Conservation (phyloP, 2,329 filamentous ascomycete species). For the Albifimbria verrucaria region DNA sequence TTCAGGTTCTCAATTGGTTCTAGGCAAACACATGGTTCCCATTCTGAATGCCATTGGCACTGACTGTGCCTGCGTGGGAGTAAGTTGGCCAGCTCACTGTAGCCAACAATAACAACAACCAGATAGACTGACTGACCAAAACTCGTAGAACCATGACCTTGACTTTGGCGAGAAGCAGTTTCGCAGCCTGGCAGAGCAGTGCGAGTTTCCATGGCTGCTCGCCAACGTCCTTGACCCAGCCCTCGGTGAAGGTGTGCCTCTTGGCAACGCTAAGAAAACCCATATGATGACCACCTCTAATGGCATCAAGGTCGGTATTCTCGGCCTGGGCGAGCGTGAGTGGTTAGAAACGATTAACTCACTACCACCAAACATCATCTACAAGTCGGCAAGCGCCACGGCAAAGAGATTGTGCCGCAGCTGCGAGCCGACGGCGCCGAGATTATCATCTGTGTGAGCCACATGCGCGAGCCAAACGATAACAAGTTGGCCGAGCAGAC, state of each 20-base stretch:
- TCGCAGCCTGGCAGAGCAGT: slow-evolving; percentile 66
- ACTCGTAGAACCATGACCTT: slow-evolving; percentile 75
- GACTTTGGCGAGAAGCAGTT: slow-evolving; percentile 88
- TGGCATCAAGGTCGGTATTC: slow-evolving; percentile 80
- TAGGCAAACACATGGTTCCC: slow-evolving; percentile 81
- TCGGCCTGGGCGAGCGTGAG: slow-evolving; percentile 82
- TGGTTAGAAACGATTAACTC: slow-evolving; percentile 89
- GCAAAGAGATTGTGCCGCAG: slow-evolving; percentile 72
- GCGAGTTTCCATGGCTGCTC: slow-evolving; percentile 84
- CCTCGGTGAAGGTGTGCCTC: slow-evolving; percentile 68
- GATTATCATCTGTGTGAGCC: slow-evolving; percentile 77
- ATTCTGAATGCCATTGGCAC: slow-evolving; percentile 76
- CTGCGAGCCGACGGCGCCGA: slow-evolving; percentile 76
- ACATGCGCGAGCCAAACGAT: slow-evolving; percentile 87
- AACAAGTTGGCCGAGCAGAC: slow-evolving; percentile 77
- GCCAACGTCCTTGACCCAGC: slow-evolving; percentile 86
- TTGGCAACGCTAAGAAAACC: slow-evolving; percentile 73
- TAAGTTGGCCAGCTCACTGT: slow-evolving; percentile 39
- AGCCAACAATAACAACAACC: slow-evolving; percentile 6
- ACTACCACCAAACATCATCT: slow-evolving; percentile 77
- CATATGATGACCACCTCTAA: slow-evolving; percentile 76
- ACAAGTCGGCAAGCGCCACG: slow-evolving; percentile 72
- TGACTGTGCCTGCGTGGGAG: slow-evolving; percentile 77
- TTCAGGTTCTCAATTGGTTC: neutral
- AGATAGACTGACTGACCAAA: slow-evolving; percentile 10